Evolutionary conservation across 2,329 filamentous ascomycete genomes (phyloP).

Genomic region (Penicillium sumatraense): DNA sequence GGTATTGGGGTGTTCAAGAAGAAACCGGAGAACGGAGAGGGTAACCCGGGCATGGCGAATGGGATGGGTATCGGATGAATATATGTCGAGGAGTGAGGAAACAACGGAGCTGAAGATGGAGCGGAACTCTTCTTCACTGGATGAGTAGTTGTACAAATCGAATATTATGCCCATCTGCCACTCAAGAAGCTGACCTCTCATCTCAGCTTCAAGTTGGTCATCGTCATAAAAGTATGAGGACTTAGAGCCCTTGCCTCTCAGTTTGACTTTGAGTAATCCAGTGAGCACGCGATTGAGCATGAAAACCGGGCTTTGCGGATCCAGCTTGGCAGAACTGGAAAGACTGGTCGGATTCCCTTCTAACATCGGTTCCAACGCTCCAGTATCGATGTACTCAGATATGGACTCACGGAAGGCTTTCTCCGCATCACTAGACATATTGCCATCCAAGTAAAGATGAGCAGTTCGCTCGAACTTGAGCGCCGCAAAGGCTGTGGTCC

Average conservation of each 20-base stretch:
- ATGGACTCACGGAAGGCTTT: conserved; percentile 46
- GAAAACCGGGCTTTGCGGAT: conserved; percentile 40
- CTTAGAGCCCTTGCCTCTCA: conserved; percentile 35
- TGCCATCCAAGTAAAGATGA: conserved; percentile 44
- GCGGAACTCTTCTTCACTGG: conserved; percentile 34
- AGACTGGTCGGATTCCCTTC: conserved; percentile 31
- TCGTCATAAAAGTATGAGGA: conserved; percentile 38
- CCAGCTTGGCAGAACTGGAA: conserved; percentile 34
- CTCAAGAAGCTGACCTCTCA: conserved; percentile 40
- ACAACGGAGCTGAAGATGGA: conserved; percentile 33
- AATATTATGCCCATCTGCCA: conserved; percentile 44
- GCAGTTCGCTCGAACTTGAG: conserved; percentile 52
- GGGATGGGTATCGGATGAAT: conserved; percentile 35
- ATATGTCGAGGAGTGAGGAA: conserved; percentile 40
- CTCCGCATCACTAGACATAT: conserved; percentile 40
- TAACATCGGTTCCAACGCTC: conserved; percentile 37
- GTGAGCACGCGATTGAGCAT: conserved; percentile 44
- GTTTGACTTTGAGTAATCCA: conserved; percentile 40
- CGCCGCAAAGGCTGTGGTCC: conserved; percentile 44
- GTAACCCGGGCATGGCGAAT: conserved; percentile 44
- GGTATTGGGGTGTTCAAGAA: conserved; percentile 36
- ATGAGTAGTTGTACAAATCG: conserved; percentile 32
- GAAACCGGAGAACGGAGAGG: conserved; percentile 39
- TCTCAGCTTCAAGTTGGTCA: conserved; percentile 25
- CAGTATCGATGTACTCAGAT: conserved; percentile 44